A percentile compares a stretch with the other conserved stretches of the same genome.
These are phyloP conservation scores for Nemania sp. DNA, from an alignment of 2,329 filamentous ascomycete species.

Conservation along the genomic window DNA sequence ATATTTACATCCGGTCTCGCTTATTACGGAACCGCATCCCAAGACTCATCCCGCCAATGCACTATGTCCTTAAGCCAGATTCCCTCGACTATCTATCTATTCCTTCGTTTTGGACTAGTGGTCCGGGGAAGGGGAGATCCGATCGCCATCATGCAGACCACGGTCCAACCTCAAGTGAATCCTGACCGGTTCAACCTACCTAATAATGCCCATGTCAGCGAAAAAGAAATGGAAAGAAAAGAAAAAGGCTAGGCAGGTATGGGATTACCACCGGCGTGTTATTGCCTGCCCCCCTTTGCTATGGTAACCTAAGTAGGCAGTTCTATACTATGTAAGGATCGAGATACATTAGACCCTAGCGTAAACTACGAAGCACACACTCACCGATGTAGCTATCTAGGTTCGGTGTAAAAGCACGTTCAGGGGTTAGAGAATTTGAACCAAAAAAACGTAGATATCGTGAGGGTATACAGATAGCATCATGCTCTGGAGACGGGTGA, in stretches of 20 bases:
- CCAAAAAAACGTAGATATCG: not conserved
- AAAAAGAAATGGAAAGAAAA: not conserved
- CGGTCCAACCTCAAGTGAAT: not conserved
- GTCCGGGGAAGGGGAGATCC: not conserved
- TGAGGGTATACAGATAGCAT: not conserved
- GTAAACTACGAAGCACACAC: not conserved
- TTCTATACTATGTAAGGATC: not conserved
- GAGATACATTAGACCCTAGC: not conserved
- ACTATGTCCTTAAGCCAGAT: not conserved
- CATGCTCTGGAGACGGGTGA: not conserved
- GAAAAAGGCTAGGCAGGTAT: too few relatives aligned
- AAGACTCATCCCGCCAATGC: slow-evolving; percentile 1
- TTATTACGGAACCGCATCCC: not conserved
- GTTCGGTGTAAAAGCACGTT: not conserved
- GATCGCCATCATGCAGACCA: slow-evolving; percentile 11
- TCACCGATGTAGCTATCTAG: not conserved
- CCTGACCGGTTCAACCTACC: not conserved
- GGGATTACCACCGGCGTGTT: too few relatives aligned
- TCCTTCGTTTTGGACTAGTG: slow-evolving; percentile 12
- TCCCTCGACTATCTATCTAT: not conserved
- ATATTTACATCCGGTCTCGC: not conserved
- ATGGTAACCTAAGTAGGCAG: not conserved
- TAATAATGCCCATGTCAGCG: not conserved
- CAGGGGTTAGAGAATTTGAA: not conserved
- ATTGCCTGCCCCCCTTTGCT: not conserved